Base-by-base conservation (phyloP, 257 asterid species). In the Nicotiana benthamiana region DNA sequence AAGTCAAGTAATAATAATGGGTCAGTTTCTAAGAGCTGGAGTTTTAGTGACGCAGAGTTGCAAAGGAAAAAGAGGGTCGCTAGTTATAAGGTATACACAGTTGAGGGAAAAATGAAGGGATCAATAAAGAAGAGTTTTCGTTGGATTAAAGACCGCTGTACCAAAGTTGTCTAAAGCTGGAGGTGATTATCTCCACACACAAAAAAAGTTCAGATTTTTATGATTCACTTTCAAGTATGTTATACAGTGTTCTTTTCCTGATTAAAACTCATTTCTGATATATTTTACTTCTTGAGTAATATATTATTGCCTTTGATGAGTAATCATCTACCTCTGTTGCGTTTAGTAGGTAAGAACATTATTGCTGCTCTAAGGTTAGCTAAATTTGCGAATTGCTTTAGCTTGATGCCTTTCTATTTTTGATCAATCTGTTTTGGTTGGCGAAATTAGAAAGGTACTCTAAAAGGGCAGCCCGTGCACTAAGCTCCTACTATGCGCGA, bases 11-110 rank as follows among this genome's bases (percentile, higher is more conserved):
- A 43, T 20, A 70, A 11, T 24, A 43, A 43, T 20, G 77, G 77
- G 20, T 70, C 77, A 11, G 57, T 70, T 40, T 82, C 81, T 52
- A 82, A 52, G 27, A 26, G 65, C 26, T 82, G 81, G 81, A 61
- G 84, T 48, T 75, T 82, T 2, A 32, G 9, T 75, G 81, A 75
- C 54, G 77, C 77, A n/a, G 81, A 82, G 28, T 13, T 75, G 54
- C 81, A 62, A n/a, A 82, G 81, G 81, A 82, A 82, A 66, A 82
- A 75, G 34, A 82, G 81, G 65, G 81, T 82, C 15, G 84, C 81
- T 59, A 48, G 81, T 36, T 82, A 75, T 54, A 82, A 82, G 59
- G 77, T 26, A 11, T 82, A 82, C 66, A 27, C 67, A 18, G 84
- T 82, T 75, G 81, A 75, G 51, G 81, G 77, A 20, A 61, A 82